Conservation (phyloP, 768 basidiomycete species). For the Trametes gibbosa region DNA sequence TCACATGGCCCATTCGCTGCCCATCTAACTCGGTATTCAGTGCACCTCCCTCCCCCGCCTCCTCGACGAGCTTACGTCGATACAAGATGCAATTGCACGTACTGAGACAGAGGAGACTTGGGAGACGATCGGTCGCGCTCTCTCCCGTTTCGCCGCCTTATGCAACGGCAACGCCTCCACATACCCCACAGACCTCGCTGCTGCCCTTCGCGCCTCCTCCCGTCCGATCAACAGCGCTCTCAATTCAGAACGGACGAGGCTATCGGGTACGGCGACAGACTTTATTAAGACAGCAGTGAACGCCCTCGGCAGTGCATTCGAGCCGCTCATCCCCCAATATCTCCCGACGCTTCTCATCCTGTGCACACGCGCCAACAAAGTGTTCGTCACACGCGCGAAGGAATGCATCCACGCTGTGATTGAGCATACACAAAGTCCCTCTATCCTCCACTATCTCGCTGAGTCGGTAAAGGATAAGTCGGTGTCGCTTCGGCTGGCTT, state of each 20-base stretch:
- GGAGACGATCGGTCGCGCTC: conserved; percentile 59
- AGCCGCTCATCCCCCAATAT: conserved; percentile 62
- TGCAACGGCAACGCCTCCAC: conserved; percentile 54
- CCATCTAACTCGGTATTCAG: conserved; percentile 22
- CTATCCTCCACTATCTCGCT: conserved; percentile 58
- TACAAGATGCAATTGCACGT: conserved; percentile 42
- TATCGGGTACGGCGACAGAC: conserved; percentile 67
- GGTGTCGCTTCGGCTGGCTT: conserved; percentile 54
- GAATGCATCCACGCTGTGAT: conserved; percentile 59
- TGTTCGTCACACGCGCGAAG: conserved; percentile 66
- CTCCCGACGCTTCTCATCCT: conserved; percentile 65
- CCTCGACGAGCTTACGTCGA: conserved; percentile 39
- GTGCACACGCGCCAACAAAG: conserved; percentile 76
- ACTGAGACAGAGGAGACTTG: conserved; percentile 79
- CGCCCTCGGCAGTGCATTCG: conserved; percentile 60
- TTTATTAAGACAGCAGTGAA: conserved; percentile 53
- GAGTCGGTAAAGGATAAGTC: conserved; percentile 70
- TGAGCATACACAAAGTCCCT: conserved; percentile 63
- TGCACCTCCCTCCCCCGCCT: conserved; percentile 31
- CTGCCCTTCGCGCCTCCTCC: conserved; percentile 48
- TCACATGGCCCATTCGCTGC: not conserved
- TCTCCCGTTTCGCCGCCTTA: conserved; percentile 45
- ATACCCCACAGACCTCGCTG: conserved; percentile 48
- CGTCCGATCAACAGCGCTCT: conserved; percentile 56
- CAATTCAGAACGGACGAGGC: conserved; percentile 69